Evolutionary conservation across 495 filamentous ascomycete species (phyloP).

Genomic region (Aspergillus diversus): DNA sequence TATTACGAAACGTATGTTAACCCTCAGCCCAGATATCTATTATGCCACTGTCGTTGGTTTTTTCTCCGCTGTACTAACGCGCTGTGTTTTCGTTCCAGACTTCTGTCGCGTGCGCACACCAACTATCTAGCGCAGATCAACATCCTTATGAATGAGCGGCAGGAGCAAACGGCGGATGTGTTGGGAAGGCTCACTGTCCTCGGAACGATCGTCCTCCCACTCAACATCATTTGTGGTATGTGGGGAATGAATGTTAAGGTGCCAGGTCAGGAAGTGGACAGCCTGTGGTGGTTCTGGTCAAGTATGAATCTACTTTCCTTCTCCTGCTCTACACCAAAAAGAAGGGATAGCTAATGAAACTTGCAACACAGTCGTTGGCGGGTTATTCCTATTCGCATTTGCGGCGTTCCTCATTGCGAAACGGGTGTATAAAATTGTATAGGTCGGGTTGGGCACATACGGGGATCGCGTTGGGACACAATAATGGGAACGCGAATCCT

Average conservation of each 20-base stretch:
- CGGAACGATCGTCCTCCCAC: conserved; percentile 93
- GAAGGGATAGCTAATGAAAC: conserved; percentile 1
- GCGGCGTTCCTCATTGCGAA: conserved; percentile 83
- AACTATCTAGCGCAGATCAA: conserved; percentile 97
- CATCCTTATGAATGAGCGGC: conserved; percentile 95
- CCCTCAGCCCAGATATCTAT: not conserved
- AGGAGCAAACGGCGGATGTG: conserved; percentile 93
- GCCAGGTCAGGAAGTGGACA: conserved; percentile 77
- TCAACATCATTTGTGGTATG: conserved; percentile 98
- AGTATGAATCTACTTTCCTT: conserved; percentile 41
- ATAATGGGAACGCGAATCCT: too few species aligned
- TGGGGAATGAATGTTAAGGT: conserved; percentile 99
- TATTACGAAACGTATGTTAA: conserved; percentile 89
- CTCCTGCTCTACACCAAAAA: not conserved
- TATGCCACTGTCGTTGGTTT: not conserved
- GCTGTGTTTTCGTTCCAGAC: conserved; percentile 50
- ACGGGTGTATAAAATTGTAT: conserved; percentile 71
- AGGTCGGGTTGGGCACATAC: not conserved
- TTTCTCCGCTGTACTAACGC: conserved; percentile 19
- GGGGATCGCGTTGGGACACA: not conserved
- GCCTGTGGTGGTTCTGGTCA: conserved; percentile 65
- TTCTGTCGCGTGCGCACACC: conserved; percentile 87
- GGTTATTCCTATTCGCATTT: conserved; percentile 75
- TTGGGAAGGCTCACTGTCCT: conserved; percentile 94
- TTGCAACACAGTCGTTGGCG: conserved; percentile 64